Conservation (phyloP, 2,329 filamentous ascomycete species). For the Phialocephala sp. region DNA sequence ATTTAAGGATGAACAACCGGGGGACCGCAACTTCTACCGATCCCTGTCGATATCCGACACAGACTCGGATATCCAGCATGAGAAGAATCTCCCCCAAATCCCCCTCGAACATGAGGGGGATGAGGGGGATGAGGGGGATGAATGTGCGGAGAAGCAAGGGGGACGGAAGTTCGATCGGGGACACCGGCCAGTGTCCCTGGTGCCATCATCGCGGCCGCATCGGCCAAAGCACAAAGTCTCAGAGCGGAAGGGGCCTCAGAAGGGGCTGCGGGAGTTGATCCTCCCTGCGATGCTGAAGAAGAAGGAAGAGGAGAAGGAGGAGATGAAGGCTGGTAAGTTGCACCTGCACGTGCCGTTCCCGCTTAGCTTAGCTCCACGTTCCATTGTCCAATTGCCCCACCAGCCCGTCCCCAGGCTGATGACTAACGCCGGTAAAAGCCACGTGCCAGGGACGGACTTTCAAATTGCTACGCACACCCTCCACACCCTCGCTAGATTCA, state of each 20-base stretch:
- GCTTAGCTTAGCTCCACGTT: background rate
- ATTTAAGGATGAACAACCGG: background rate
- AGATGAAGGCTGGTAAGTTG: background rate
- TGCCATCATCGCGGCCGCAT: background rate
- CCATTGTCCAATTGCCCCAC: no score
- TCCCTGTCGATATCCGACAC: background rate
- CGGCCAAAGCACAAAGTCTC: background rate
- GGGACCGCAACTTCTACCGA: background rate
- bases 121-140: background rate
- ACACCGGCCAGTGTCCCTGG: background rate
- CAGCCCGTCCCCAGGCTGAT: no score
- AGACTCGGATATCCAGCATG: background rate
- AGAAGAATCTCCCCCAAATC: conserved; percentile 4
- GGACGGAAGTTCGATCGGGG: background rate
- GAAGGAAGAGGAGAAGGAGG: background rate
- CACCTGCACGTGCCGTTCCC: background rate
- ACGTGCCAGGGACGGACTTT: background rate
- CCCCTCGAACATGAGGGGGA: background rate
- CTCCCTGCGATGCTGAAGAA: background rate
- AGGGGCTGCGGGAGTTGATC: background rate
- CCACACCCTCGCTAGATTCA: background rate
- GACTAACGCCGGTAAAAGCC: background rate
- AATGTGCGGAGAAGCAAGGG: background rate
- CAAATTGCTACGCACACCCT: background rate
- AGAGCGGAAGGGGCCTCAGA: background rate